Base-by-base conservation (phyloP, 306 rosid genomes). In the Canavalia ensiformis region DNA sequence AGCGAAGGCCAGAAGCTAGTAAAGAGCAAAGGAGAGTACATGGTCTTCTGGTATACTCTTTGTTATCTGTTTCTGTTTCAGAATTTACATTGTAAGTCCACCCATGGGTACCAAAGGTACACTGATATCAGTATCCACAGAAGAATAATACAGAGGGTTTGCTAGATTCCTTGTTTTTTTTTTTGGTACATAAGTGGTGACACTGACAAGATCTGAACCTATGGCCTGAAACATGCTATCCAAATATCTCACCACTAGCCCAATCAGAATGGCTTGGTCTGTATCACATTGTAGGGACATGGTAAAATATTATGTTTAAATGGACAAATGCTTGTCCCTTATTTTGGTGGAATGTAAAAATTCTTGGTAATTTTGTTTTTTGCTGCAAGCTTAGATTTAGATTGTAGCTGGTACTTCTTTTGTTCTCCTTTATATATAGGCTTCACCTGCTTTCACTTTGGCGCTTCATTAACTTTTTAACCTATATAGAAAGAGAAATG, bases 371-470 rank as follows among this genome's bases (percentile, higher is more conserved):
- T 59, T 30, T 29, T 41, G 45, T 18, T 49, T 62, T 18, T 59
- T 49, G 80, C 64, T 46, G 18, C 35, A 37, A 46, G 71, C 51
- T n/a, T 9, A 50, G 47, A 37, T 39, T 35, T 55, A 45, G 18
- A 57, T 25, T 34, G 4, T 34, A 29, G 8, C 31, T 0, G 63
- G 65, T 44, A 65, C 65, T 65, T 64, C 6, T 41, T 50, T 44
- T n/a, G 42, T 35, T 72, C 70, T 39, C 57, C 12, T 72, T 9
- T 57, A 0, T 58, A 0, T 35, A n/a, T 71, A 37, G 49, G 78
- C 67, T 62, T 52, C 37, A 50, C 63, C 44, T 46, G 54, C 51
- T 29, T 81, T 63, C 37, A 39, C 65, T 37, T 51, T 59, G 63
- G 39, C 55, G 60, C 11, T 60, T 46, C 28, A 52, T 55, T 13